phyloP scores from a whole-genome alignment of 768 basidiomycete species.

The Xerocomellus intermedius region DNA sequence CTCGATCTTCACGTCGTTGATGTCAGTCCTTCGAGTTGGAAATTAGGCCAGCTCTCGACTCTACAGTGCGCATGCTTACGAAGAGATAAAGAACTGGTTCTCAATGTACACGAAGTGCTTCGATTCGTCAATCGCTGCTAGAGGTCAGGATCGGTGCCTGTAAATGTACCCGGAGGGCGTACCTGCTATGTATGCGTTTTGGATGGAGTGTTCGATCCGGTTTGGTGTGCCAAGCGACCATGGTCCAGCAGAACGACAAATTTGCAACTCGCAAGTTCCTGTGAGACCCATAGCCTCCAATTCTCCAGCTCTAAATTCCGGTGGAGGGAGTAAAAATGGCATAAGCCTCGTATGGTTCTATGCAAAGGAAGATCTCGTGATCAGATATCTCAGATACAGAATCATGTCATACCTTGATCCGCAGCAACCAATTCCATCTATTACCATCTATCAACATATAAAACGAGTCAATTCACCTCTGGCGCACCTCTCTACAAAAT shows the following conservation, averaged over 20 bases:
- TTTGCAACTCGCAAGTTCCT: constrained; percentile 96
- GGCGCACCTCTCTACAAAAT: constrained; percentile 85
- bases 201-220: constrained; percentile 86
- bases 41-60: not conserved
- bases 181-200: constrained; percentile 93
- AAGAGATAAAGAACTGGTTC: constrained; percentile 90
- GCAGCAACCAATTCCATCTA: constrained; percentile 92
- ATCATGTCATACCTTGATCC: constrained; percentile 71
- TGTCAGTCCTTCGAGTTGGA: constrained; percentile 58
- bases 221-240: constrained; percentile 95
- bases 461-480: not conserved
- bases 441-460: constrained; percentile 5
- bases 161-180: constrained; percentile 1
- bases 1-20: constrained; percentile 84
- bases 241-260: constrained; percentile 91
- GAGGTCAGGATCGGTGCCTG: not conserved
- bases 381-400: not conserved
- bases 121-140: constrained; percentile 81
- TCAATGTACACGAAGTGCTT: constrained; percentile 99
- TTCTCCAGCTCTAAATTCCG: constrained; percentile 85
- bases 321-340: constrained; percentile 92
- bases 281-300: constrained; percentile 78
- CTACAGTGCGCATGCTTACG: constrained; percentile 47
- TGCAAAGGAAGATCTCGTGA: not conserved
- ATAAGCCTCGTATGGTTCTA: constrained; percentile 90